These are phyloP conservation scores for Huntiella bhutanensis DNA, from an alignment of 2,329 filamentous ascomycete species.

Conservation along the genomic window DNA sequence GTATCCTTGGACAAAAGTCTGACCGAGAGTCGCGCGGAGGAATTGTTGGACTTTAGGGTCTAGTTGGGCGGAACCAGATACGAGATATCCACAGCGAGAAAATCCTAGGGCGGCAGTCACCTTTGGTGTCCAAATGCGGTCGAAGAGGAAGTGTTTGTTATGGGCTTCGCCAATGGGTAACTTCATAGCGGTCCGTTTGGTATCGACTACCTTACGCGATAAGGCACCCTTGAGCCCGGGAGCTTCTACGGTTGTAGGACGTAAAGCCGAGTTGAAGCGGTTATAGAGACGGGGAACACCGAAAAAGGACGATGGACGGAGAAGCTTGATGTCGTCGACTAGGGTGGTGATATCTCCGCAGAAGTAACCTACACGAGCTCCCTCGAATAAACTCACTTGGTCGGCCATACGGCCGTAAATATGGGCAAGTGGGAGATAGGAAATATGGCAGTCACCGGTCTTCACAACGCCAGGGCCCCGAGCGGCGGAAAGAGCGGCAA, in stretches of 20 bases:
- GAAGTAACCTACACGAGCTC: conserved; percentile 73
- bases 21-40: conserved; percentile 64
- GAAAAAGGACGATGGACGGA: conserved; percentile 65
- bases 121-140: conserved; percentile 81
- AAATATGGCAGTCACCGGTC: conserved; percentile 46
- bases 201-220: conserved; percentile 57
- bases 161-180: conserved; percentile 53
- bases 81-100: conserved; percentile 51
- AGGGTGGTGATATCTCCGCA: conserved; percentile 74
- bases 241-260: conserved; percentile 57
- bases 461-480: conserved; percentile 34
- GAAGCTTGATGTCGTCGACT: conserved; percentile 75
- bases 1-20: conserved; percentile 70
- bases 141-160: conserved; percentile 60
- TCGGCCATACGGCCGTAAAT: conserved; percentile 82
- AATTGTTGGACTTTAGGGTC: conserved; percentile 80
- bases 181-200: conserved; percentile 64
- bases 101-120: conserved; percentile 68
- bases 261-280: conserved; percentile 69
- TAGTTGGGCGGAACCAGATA: conserved; percentile 78
- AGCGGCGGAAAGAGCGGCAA: conserved; percentile 48
- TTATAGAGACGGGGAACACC: conserved; percentile 88
- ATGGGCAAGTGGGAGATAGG: conserved; percentile 84
- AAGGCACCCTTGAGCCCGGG: conserved; percentile 64
- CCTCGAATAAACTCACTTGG: conserved; percentile 52